Evolutionary conservation across 495 filamentous ascomycete species (phyloP).

Genomic region (Tuber calosporum): DNA sequence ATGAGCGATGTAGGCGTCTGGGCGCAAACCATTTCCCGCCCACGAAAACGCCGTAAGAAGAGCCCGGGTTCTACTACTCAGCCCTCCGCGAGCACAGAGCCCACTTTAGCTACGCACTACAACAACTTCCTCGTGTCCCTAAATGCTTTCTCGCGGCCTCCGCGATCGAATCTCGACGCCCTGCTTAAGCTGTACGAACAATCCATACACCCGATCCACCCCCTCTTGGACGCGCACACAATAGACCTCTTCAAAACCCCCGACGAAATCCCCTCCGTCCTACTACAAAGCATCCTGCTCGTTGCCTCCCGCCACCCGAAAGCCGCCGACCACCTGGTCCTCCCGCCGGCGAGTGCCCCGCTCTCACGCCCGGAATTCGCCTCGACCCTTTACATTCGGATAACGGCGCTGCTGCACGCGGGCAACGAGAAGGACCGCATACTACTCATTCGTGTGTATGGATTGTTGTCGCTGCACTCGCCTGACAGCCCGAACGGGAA

Average conservation of each 20-base stretch:
- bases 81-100: background rate
- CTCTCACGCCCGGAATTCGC: slow-evolving; percentile 46
- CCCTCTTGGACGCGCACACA: slow-evolving; percentile 43
- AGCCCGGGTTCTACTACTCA: slow-evolving; percentile 38
- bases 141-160: slow-evolving; percentile 26
- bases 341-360: slow-evolving; percentile 38
- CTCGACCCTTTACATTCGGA: slow-evolving; percentile 36
- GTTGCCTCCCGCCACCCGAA: slow-evolving; percentile 47
- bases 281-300: slow-evolving; percentile 48
- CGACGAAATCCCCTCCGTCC: slow-evolving; percentile 37
- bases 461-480: slow-evolving; percentile 48
- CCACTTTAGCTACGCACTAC: background rate
- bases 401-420: slow-evolving; percentile 44
- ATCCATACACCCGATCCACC: slow-evolving; percentile 34
- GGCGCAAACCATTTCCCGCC: slow-evolving; percentile 34
- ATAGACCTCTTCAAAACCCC: slow-evolving; percentile 35
- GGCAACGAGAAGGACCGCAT: slow-evolving; percentile 46
- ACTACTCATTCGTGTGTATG: slow-evolving; percentile 47
- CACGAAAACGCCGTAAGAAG: slow-evolving; percentile 40
- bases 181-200: slow-evolving; percentile 26
- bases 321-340: slow-evolving; percentile 42
- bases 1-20: slow-evolving; percentile 47
- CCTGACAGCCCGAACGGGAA: slow-evolving; percentile 46
- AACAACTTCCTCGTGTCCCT: slow-evolving; percentile 15
- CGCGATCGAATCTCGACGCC: slow-evolving; percentile 21